Evolutionary conservation across 257 asterid species (phyloP).

Genomic region (Jacaranda mimosifolia): DNA sequence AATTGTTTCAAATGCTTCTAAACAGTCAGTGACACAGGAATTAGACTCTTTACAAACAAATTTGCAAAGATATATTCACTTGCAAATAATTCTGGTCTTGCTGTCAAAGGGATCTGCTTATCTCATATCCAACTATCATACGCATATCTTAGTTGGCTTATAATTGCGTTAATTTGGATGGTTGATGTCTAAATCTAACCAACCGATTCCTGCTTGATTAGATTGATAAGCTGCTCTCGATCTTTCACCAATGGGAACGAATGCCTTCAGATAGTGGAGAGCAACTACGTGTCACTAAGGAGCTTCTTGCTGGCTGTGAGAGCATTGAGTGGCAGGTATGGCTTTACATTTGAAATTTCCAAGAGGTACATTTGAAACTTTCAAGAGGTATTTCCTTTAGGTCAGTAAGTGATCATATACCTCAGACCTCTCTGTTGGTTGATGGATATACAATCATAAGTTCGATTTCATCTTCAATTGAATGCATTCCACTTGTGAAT

Average conservation of each 20-base stretch:
- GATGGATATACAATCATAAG: neutral
- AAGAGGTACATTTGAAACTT: constrained; percentile 19
- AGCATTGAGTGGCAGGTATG: constrained; percentile 99
- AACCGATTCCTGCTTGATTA: constrained; percentile 44
- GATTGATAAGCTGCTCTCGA: constrained; percentile 86
- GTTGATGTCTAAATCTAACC: constrained; percentile 28
- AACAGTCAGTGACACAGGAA: constrained; percentile 11
- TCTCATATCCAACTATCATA: neutral
- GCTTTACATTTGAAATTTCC: constrained; percentile 33
- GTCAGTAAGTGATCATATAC: constrained; percentile 4
- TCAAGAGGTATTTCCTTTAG: neutral
- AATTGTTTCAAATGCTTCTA: neutral
- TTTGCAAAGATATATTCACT: constrained; percentile 1
- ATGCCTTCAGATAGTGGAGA: constrained; percentile 69
- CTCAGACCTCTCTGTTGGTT: constrained; percentile 16
- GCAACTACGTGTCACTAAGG: constrained; percentile 68
- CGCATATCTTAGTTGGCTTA: constrained; percentile 24
- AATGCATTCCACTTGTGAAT: constrained; percentile 31
- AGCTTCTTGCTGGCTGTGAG: constrained; percentile 81
- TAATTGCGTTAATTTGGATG: constrained; percentile 18
- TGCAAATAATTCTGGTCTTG: constrained; percentile 19
- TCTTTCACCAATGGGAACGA: constrained; percentile 87
- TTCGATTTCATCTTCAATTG: neutral
- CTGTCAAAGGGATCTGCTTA: constrained; percentile 10
- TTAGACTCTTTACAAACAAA: neutral